Percentiles rank a stretch among this genome's conserved stretches.
phyloP scores from a whole-genome alignment of 768 basidiomycete species.

The Lentinula aciculospora region DNA sequence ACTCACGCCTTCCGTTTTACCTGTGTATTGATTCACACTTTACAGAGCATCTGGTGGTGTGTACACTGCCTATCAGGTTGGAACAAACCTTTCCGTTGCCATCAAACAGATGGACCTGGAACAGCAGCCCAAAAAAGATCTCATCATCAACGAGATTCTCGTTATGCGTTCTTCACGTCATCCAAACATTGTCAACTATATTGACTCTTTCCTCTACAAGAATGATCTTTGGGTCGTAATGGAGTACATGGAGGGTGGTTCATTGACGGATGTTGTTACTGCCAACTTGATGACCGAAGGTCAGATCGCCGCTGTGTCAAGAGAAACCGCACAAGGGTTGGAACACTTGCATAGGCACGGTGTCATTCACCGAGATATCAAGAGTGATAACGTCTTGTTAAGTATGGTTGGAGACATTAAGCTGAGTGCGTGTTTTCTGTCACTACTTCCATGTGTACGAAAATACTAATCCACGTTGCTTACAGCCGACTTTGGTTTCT shows the following conservation, averaged over 20 bases:
- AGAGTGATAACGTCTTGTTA: constrained; percentile 94
- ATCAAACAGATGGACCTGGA: constrained; percentile 99
- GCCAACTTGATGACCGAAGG: constrained; percentile 97
- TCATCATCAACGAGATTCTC: constrained; percentile 99
- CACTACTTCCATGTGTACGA: background rate
- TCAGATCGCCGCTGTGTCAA: constrained; percentile 93
- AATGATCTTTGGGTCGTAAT: constrained; percentile 99
- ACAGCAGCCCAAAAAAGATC: constrained; percentile 98
- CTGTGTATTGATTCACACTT: constrained; percentile 2
- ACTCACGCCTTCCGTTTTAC: constrained; percentile 1
- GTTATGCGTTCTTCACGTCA: constrained; percentile 93
- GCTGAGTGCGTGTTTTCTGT: constrained; percentile 64
- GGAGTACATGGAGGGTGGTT: constrained; percentile 99
- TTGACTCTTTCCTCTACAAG: constrained; percentile 96
- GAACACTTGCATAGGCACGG: constrained; percentile 94
- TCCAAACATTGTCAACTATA: constrained; percentile 99
- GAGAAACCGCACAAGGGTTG: constrained; percentile 89
- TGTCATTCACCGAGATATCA: constrained; percentile 98
- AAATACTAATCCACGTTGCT: background rate
- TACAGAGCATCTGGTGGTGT: constrained; percentile 92
- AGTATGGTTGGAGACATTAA: constrained; percentile 96
- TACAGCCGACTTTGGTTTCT: constrained; percentile 97
- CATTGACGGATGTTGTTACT: constrained; percentile 92
- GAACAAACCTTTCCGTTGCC: constrained; percentile 89
- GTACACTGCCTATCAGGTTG: constrained; percentile 97